Conservation (phyloP, 768 basidiomycete genomes). For the Podaxis sp. region DNA sequence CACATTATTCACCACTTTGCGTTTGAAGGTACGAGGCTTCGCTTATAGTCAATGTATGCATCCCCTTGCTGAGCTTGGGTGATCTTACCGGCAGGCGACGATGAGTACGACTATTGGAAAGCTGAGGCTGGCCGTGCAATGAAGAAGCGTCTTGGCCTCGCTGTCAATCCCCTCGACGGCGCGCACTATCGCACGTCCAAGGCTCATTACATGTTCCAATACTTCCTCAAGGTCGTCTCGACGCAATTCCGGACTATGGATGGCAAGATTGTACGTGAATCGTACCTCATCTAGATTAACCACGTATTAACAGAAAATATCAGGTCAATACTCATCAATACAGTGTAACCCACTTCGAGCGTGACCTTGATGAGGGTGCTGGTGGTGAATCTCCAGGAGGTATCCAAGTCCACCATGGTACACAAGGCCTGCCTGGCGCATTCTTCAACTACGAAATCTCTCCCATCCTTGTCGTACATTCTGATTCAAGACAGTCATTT, state of each 20-base stretch:
- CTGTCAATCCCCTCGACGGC: constrained; percentile 73
- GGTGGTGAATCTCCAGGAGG: constrained; percentile 60
- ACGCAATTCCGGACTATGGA: constrained; percentile 89
- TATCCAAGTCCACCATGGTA: constrained; percentile 73
- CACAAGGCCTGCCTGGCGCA: constrained; percentile 75
- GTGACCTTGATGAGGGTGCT: constrained; percentile 71
- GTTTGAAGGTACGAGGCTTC: constrained; percentile 54
- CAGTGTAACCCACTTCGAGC: constrained; percentile 94
- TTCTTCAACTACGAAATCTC: constrained; percentile 98
- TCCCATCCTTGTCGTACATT: constrained; percentile 91
- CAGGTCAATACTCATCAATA: constrained; percentile 92
- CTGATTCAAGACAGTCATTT: constrained; percentile 90
- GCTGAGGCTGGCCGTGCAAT: constrained; percentile 58
- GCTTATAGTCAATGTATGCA: neutral
- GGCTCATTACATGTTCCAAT: constrained; percentile 94
- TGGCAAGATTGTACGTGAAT: constrained; percentile 54
- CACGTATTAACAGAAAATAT: neutral
- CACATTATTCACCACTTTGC: constrained; percentile 81
- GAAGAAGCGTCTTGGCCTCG: constrained; percentile 73
- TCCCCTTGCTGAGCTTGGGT: constrained; percentile 2
- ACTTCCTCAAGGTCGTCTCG: constrained; percentile 98
- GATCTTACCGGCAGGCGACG: constrained; percentile 51
- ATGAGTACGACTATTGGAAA: constrained; percentile 75
- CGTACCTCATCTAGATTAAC: neutral
- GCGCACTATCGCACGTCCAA: constrained; percentile 65